Base-by-base conservation (phyloP, 352 stramenopile species). In the Phytopythium chamaehyphon region DNA sequence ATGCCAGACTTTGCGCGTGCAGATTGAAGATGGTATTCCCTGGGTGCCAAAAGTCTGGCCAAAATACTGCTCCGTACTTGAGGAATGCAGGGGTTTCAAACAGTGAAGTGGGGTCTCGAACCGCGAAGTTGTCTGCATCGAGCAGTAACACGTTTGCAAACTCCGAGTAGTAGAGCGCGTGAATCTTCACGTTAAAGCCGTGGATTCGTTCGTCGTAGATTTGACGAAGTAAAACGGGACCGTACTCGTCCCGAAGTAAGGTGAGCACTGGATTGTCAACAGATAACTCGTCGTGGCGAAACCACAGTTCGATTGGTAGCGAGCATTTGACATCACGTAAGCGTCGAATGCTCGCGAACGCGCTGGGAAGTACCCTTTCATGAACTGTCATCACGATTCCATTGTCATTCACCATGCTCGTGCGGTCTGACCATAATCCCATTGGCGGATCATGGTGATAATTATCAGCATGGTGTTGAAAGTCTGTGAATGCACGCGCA, bases 391-490 rank as follows among this genome's bases (percentile, higher is more conserved):
- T 83, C n/a, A 71, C 57, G 19, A 85, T 79, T 18, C 74, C 71
- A 14, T 63, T 43, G 12, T 12, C 18, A 11, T 46, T 8, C 2
- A 61, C 19, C 21, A 33, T 40, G 0, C 24, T 21, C n/a, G n/a
- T 10, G 11, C 19, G 15, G 6, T 19, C 40, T 10, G 2, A 6
- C 40, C 40, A 46, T n/a, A 23, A 18, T 15, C 19, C 42, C 61
- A 88, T 74, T 0, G 76, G 72, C 28, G 77, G 77, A 21, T 88
- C 77, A 23, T 92, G 81, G 11, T 49, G 53, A 69, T 90, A 90
- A 6, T 28, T 38, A 18, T 31, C 50, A 21, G 76, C 64, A 38
- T 64, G 61, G 24, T 83, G 71, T 21, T 56, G 51, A 50, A 87
- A 85, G 3, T 77, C 70, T 5, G 76, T 74, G 46, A 92, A 92